Evolutionary conservation across 1,284 basidiomycete genomes (phyloP).

Genomic region (Moesziomyces sp.): DNA sequence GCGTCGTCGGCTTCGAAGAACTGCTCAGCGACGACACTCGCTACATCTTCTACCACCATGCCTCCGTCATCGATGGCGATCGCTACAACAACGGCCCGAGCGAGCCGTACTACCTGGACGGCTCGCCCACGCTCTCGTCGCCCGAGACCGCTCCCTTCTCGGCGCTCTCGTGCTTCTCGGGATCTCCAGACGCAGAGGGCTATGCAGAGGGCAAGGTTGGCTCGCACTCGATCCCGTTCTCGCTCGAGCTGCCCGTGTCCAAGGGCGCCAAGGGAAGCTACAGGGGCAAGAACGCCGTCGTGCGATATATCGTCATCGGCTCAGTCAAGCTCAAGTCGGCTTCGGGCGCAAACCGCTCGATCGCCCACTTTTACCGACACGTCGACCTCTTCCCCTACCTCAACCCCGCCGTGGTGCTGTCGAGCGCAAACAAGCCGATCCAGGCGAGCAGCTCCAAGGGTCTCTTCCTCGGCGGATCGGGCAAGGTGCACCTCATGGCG

Average conservation of each 20-base stretch:
- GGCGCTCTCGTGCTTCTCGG: slow-evolving; percentile 71
- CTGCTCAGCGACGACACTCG: slow-evolving; percentile 74
- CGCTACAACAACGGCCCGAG: slow-evolving; percentile 53
- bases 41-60: slow-evolving; percentile 88
- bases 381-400: slow-evolving; percentile 85
- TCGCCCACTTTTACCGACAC: slow-evolving; percentile 90
- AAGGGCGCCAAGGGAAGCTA: slow-evolving; percentile 80
- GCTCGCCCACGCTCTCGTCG: slow-evolving; percentile 53
- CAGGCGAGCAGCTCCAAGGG: slow-evolving; percentile 74
- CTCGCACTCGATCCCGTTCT: slow-evolving; percentile 79
- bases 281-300: slow-evolving; percentile 74
- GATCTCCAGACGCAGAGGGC: slow-evolving; percentile 75
- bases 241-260: slow-evolving; percentile 78
- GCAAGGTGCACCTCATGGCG: slow-evolving; percentile 79
- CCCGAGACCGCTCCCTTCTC: slow-evolving; percentile 70
- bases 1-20: slow-evolving; percentile 86
- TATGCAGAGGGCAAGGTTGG: slow-evolving; percentile 74
- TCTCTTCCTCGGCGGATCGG: slow-evolving; percentile 74
- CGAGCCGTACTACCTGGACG: slow-evolving; percentile 64
- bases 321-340: slow-evolving; percentile 84
- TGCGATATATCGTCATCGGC: slow-evolving; percentile 85
- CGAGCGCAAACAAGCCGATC: slow-evolving; percentile 75
- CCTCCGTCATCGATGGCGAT: slow-evolving; percentile 72
- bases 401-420: slow-evolving; percentile 76
- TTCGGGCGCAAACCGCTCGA: slow-evolving; percentile 72